Percentiles rank a stretch among this genome's conserved stretches.
phyloP scores from a whole-genome alignment of 139 green algal genomes.

The Desmodesmus armatus region DNA sequence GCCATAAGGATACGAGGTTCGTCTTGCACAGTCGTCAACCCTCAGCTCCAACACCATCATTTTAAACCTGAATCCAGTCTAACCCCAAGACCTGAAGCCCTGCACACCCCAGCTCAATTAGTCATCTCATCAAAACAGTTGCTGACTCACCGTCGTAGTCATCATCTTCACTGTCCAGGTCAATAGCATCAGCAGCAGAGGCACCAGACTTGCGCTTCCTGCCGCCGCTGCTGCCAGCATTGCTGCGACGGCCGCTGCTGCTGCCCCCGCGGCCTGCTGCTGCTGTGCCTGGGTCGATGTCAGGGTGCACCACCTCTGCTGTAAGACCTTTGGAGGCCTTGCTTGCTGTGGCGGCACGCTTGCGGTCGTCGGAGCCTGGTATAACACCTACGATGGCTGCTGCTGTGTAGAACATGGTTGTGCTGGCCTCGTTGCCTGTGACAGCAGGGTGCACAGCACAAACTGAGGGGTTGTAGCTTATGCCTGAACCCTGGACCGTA shows the following conservation, averaged over 20 bases:
- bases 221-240: not conserved
- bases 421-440: slow-evolving; percentile 9
- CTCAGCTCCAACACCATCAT: too few species aligned
- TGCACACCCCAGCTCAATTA: too few species aligned
- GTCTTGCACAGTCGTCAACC: too few species aligned
- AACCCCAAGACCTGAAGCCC: too few species aligned
- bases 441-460: not conserved
- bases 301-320: not conserved
- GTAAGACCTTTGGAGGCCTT: not conserved
- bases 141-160: not conserved
- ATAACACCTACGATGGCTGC: not conserved
- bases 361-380: not conserved
- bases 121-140: too few species aligned
- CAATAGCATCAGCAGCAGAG: not conserved
- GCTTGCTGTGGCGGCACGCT: not conserved
- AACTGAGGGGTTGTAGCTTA: too few species aligned
- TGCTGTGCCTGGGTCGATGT: not conserved
- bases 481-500: too few species aligned
- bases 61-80: too few species aligned
- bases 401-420: not conserved
- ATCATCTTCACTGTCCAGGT: not conserved
- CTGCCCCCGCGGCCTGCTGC: not conserved
- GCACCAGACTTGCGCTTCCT: not conserved
- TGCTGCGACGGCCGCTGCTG: not conserved
- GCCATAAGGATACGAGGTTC: too few species aligned